These are phyloP conservation scores for Agarophyton chilense DNA, from an alignment of 23 red algal species.

Conservation along the genomic window DNA sequence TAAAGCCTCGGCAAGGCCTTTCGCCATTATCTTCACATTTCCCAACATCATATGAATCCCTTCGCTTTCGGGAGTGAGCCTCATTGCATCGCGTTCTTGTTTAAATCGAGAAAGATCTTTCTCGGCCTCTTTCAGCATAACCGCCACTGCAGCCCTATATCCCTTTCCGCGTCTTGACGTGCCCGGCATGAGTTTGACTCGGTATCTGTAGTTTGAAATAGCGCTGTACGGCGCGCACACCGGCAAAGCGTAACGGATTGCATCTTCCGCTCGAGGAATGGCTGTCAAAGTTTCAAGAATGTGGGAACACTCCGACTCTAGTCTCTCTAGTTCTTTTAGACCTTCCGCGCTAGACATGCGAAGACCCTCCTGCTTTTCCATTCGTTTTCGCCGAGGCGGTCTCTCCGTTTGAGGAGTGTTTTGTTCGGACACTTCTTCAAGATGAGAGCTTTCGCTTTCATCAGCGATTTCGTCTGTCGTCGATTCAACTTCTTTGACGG, in stretches of 20 bases:
- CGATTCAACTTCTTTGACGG: slow-evolving; percentile 54
- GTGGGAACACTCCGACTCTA: slow-evolving; percentile 34
- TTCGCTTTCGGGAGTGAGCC: slow-evolving; percentile 60
- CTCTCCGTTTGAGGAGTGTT: neutral
- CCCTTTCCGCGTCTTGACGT: slow-evolving; percentile 90
- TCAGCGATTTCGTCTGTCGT: neutral
- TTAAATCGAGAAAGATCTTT: slow-evolving; percentile 40
- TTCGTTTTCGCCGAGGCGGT: slow-evolving; percentile 12
- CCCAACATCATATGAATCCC: slow-evolving; percentile 73
- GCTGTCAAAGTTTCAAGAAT: slow-evolving; percentile 85
- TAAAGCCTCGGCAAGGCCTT: slow-evolving; percentile 50
- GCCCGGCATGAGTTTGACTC: slow-evolving; percentile 94
- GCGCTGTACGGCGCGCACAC: slow-evolving; percentile 93
- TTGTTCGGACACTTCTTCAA: neutral
- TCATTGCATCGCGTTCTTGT: slow-evolving; percentile 70
- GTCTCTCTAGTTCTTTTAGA: slow-evolving; percentile 41
- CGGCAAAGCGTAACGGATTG: slow-evolving; percentile 77
- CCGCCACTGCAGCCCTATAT: slow-evolving; percentile 51
- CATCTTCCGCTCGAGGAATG: slow-evolving; percentile 68
- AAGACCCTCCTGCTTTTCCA: slow-evolving; percentile 43
- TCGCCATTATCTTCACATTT: slow-evolving; percentile 69
- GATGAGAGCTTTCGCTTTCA: neutral
- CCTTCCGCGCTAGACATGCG: slow-evolving; percentile 54
- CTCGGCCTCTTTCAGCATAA: slow-evolving; percentile 64
- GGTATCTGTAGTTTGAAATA: slow-evolving; percentile 82